phyloP scores from a whole-genome alignment of 768 basidiomycete genomes.

The Amanita inopinata region DNA sequence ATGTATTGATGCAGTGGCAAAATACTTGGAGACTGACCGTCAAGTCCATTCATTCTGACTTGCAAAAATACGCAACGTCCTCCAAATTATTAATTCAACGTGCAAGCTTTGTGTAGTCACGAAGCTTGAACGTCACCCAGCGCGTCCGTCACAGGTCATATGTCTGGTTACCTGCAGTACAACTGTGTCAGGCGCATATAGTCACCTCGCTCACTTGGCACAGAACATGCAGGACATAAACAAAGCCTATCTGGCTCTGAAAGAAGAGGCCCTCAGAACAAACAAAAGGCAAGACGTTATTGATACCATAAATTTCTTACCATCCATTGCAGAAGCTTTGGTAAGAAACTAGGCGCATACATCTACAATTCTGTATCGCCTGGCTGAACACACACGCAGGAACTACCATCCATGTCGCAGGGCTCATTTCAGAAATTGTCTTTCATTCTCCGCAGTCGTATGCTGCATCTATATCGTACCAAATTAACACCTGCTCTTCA shows the following conservation, averaged over 20 bases:
- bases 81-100: too few species aligned
- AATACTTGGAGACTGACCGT: too few species aligned
- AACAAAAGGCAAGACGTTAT: neutral
- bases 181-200: constrained; percentile 3
- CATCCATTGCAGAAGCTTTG: neutral
- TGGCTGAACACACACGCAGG: constrained; percentile 17
- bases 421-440: constrained; percentile 28
- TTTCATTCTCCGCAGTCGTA: constrained; percentile 29
- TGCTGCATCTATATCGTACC: constrained; percentile 34
- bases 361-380: neutral
- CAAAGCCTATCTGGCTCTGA: neutral
- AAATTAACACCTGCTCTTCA: constrained; percentile 30
- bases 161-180: too few species aligned
- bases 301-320: constrained; percentile 1
- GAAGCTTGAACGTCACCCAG: too few species aligned
- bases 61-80: too few species aligned
- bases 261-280: neutral
- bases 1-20: too few species aligned
- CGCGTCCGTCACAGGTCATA: constrained; percentile 1
- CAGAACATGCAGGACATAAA: neutral
- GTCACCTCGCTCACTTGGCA: neutral
- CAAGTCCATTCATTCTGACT: too few species aligned
- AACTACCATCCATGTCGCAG: constrained; percentile 27
- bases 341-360: neutral
- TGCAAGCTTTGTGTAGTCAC: too few species aligned